A percentile compares a stretch with the other conserved stretches of the same genome.
Evolutionary conservation across 139 green algal species (phyloP).

Genomic region (Chlamydomonas sphaeroides): DNA sequence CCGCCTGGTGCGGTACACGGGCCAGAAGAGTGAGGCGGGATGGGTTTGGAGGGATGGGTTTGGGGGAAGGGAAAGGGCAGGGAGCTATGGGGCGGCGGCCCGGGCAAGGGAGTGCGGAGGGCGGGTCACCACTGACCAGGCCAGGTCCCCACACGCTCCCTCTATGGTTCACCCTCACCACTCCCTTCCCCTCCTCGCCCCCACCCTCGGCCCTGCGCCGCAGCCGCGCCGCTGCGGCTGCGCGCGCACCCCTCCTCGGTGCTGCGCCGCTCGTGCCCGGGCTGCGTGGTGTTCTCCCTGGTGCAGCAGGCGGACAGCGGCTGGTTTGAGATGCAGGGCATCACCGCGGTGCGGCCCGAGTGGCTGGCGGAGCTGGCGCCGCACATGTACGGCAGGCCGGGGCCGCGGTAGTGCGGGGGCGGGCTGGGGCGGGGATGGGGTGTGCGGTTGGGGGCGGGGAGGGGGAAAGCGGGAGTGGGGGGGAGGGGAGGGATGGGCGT

Average conservation of each 20-base stretch:
- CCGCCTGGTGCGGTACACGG: constrained; percentile 59
- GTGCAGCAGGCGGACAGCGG: constrained; percentile 54
- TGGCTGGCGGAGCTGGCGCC: constrained; percentile 83
- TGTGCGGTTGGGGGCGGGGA: neutral
- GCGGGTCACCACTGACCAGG: too few species aligned
- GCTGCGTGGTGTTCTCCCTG: constrained; percentile 58
- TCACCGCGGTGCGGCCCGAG: constrained; percentile 71
- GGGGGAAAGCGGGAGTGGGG: neutral
- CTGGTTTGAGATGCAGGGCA: constrained; percentile 80
- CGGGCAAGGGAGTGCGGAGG: neutral
- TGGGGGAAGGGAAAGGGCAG: too few species aligned
- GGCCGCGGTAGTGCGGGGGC: neutral
- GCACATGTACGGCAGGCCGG: constrained; percentile 66
- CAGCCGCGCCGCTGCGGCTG: constrained; percentile 49
- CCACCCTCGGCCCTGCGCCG: too few species aligned
- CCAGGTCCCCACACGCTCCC: neutral
- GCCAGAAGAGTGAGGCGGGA: neutral
- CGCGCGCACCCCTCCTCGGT: constrained; percentile 69
- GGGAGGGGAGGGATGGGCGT: neutral
- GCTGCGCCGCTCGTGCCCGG: constrained; percentile 65
- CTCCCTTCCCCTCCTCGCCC: too few species aligned
- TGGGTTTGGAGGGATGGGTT: too few species aligned
- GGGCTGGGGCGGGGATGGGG: neutral
- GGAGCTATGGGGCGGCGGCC: too few species aligned
- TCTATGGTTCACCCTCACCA: neutral